Base-by-base conservation (phyloP, 2,329 filamentous ascomycete genomes). In the Fusarium torulosum region DNA sequence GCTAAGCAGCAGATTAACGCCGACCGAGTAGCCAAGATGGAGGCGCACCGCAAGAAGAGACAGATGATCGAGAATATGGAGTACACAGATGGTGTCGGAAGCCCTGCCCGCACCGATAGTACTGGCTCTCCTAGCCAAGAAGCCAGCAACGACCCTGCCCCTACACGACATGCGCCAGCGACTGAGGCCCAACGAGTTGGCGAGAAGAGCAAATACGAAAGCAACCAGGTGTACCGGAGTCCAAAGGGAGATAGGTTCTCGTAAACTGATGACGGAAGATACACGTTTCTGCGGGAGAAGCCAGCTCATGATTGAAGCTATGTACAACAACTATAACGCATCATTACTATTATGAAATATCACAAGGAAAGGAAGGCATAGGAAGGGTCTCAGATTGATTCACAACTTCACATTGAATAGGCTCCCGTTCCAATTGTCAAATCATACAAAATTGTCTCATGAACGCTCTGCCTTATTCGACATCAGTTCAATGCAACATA, bases 1-100 rank as follows among this genome's bases (percentile, higher is more conserved):
- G 96, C 96, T 68, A 99, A 99, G 85, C 87, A 88, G 76, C 90
- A 90, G 79, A 97, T 99, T 86, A 97, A 97, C 77, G 92, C 92
- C 72, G 94, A 97, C 80, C 92, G 95, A 68, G 85, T 87, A 63
- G 83, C 88, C 63, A 88, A 92, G 74, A 87, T 91, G 69, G 86
- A 91, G 72, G 89, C 91, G 63, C 86, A 84, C 59, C 85, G 86
- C 55, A 81, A 88, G 72, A 90, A 91, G 81, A 90, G 86, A 81
- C 86, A 85, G 59, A 81, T 84, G 72, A 81, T 84, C 40, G 80
- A 85, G 25, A 82, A 83, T n/a, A 79, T 89, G 62, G 86, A 89
- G 73, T 79, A 85, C 71, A 74, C 79, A 11, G 75, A 66, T 73
- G 79, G 66, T 73, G 77, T 78, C 66, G 82, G 81, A 66, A 80